Evolutionary conservation across 2,329 filamentous ascomycete genomes (phyloP).

Genomic region (Claviceps humidiphila): DNA sequence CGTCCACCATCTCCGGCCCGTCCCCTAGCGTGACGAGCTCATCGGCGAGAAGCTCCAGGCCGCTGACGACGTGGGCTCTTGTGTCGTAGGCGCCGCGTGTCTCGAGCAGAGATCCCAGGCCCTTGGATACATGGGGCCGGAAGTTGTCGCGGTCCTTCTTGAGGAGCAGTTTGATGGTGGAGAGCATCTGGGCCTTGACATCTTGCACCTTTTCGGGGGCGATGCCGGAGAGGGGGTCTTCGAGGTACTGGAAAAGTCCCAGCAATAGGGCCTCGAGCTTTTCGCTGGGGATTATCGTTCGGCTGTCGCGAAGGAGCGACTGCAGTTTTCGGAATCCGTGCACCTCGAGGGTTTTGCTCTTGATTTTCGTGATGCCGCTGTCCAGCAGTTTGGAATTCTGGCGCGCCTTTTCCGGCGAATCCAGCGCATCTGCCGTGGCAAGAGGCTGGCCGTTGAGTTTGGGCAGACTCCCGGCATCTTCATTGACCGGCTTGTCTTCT

Average conservation of each 20-base stretch:
- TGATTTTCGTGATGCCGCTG: constrained; percentile 63
- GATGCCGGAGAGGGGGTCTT: constrained; percentile 42
- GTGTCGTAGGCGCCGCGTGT: constrained; percentile 55
- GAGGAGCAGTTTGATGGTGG: constrained; percentile 60
- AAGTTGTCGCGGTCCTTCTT: constrained; percentile 54
- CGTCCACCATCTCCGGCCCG: constrained; percentile 43
- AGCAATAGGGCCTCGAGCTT: constrained; percentile 55
- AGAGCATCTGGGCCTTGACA: constrained; percentile 60
- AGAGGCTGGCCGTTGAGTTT: constrained; percentile 13
- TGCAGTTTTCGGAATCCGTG: constrained; percentile 72
- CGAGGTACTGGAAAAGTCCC: constrained; percentile 59
- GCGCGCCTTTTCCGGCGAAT: constrained; percentile 34
- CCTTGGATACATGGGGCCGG: constrained; percentile 51
- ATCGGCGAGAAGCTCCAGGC: constrained; percentile 59
- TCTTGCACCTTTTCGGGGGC: constrained; percentile 54
- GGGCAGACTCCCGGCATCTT: constrained; percentile 28
- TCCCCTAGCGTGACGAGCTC: constrained; percentile 57
- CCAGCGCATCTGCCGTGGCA: constrained; percentile 9
- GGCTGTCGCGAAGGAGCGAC: constrained; percentile 55
- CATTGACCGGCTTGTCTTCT: constrained; percentile 48
- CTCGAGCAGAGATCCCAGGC: constrained; percentile 52
- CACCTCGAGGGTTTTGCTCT: constrained; percentile 59
- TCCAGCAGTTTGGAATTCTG: constrained; percentile 52
- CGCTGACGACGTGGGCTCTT: constrained; percentile 57
- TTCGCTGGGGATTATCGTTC: constrained; percentile 49